Evolutionary conservation across 257 asterid genomes (phyloP), one percentile per base, ranked within the genome.

Genomic region (Catharanthus roseus): DNA sequence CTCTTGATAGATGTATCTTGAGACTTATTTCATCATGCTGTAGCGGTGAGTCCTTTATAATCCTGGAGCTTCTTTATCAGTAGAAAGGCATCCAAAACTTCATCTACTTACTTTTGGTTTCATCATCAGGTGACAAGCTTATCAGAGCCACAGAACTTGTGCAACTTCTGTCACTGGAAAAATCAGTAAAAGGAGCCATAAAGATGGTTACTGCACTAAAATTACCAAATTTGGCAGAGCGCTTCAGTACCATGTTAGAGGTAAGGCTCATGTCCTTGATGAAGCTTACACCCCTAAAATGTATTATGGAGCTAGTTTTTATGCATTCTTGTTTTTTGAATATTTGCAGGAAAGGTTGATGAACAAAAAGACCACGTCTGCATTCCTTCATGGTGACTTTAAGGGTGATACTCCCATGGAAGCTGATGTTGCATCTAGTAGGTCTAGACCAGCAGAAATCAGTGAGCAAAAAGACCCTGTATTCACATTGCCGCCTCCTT

Each of bases 11-110:
- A 83, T 91, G 99, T 89, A 91, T 91, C 80, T 83, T 91, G 87
- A 88, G 95, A 87, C 96, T 95, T 67, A 95, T 95, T 62, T 93
- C 92, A 53, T 88, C 97, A 60, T 91, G 97, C 83, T 91, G 97
- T 88, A 88, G 86, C 51, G 86, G 97, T 89, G 39, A 77, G 88
- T 81, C 19, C 12, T 3, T 15, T 41, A 44, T 51, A 11, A 19
- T 65, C 11, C 5, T 28, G 28, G 8, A 13, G 23, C 15, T 31
- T 29, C 41, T 57, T 36, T 29, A 58, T 15, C 42, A 58, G 26
- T 15, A 11, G 36, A 31, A 60, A 58, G 63, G 7, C 47, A 47
- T 45, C 63, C 47, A 33, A 33, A 53, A 68, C 0, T 15, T 33
- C 44, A 28, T 36, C 66, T 19, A 16, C 66, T 45, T 0, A 63